phyloP scores from a whole-genome alignment of 1,284 basidiomycete species.

The Hemileia vastatrix region DNA sequence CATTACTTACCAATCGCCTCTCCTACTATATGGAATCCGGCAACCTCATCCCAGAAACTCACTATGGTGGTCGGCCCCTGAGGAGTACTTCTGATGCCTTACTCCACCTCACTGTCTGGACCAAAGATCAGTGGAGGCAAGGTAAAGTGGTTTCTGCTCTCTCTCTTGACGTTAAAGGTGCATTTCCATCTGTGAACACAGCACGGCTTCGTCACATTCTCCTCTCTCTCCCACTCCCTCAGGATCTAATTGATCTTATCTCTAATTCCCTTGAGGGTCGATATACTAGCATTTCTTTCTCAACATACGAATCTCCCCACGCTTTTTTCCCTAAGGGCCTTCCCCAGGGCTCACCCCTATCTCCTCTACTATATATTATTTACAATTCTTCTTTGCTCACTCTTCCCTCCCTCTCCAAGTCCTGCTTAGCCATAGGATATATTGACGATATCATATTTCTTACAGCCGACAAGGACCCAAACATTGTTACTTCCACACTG shows the following conservation, averaged over 20 bases:
- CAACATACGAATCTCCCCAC: neutral
- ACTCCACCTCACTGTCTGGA: neutral
- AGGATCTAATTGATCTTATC: neutral
- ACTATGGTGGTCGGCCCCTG: constrained; percentile 1
- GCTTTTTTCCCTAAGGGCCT: neutral
- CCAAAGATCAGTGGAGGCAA: constrained; percentile 11
- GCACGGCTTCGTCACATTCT: neutral
- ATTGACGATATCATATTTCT: constrained; percentile 6
- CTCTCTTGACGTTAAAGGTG: constrained; percentile 13
- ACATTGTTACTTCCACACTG: neutral
- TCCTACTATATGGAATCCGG: constrained; percentile 2
- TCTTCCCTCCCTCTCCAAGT: neutral
- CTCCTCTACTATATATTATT: constrained; percentile 7
- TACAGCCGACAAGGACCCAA: neutral
- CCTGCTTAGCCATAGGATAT: neutral
- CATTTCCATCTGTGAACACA: neutral
- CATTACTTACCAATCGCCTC: neutral
- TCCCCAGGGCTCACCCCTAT: constrained; percentile 9
- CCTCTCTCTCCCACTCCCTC: neutral
- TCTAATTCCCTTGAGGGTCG: neutral
- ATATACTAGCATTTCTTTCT: neutral
- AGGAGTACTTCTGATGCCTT: neutral
- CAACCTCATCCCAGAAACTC: neutral
- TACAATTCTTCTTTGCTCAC: constrained; percentile 1
- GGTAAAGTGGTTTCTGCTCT: neutral